phyloP scores from a whole-genome alignment of 495 filamentous ascomycete species.

The Aspergillus indologenus region DNA sequence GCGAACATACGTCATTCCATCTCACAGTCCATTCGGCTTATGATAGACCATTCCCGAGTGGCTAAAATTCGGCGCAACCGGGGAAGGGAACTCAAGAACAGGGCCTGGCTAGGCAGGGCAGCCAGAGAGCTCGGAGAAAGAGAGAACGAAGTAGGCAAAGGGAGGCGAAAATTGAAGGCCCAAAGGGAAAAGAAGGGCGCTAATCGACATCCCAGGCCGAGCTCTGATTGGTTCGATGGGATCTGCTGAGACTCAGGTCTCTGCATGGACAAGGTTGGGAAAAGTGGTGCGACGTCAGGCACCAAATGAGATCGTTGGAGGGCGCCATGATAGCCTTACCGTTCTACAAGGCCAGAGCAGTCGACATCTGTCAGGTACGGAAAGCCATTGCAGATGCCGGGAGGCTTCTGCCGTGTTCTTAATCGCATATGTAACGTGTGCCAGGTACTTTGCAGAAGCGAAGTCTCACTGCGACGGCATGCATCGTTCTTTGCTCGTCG shows the following conservation, averaged over 20 bases:
- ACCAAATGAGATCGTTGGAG: slow-evolving; percentile 7
- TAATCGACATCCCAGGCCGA: not conserved
- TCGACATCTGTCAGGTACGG: slow-evolving; percentile 23
- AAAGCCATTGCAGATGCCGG: slow-evolving; percentile 14
- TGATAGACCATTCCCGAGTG: not conserved
- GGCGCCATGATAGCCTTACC: slow-evolving; percentile 11
- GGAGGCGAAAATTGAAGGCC: not conserved
- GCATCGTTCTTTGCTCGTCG: not conserved
- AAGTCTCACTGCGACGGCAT: not conserved
- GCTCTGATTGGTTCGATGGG: not conserved
- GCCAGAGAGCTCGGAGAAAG: not conserved
- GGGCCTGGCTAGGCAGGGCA: not conserved
- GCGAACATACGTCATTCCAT: not conserved
- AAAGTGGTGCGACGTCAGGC: slow-evolving; percentile 12
- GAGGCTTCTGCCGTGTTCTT: slow-evolving; percentile 1
- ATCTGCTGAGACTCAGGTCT: slow-evolving; percentile 4
- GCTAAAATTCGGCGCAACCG: not conserved
- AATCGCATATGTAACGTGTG: slow-evolving; percentile 3
- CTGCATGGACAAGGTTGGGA: slow-evolving; percentile 5
- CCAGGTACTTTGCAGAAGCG: not conserved
- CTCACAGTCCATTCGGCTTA: not conserved
- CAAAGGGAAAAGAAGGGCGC: not conserved
- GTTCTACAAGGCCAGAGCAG: slow-evolving; percentile 11
- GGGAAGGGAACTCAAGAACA: not conserved
- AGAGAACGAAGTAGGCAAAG: not conserved